Base-by-base conservation (phyloP, 306 rosid species). In the Dryas drummondii region DNA sequence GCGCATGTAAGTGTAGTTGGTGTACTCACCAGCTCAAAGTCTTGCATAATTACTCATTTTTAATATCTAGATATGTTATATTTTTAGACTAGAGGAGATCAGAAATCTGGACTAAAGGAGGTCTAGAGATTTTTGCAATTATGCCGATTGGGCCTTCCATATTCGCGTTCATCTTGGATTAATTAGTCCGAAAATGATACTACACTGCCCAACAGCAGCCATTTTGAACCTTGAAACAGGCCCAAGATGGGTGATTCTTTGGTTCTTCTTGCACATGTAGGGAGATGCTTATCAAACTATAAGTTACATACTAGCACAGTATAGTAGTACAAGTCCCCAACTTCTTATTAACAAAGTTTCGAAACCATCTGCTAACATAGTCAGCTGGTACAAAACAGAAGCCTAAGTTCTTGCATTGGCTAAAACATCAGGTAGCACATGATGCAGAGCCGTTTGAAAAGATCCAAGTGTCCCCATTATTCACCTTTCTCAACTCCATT, bases 401-500 rank as follows among this genome's bases (percentile, higher is more conserved):
- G 64, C 66, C 75, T 41, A n/a, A 54, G 15, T 41, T 70, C 51
- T n/a, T 41, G 68, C 68, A 1, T 9, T 55, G 4, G 56, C 75
- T 42, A 42, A 19, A 7, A 56, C 75, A 71, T 42, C 14, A 17
- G 40, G 54, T 17, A 54, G 54, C 64, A 44, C 22, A 3, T 15
- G 76, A 46, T 22, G 48, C 57, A 26, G 69, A n/a, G 42, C 66
- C 6, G 59, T 41, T 19, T 10, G 41, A 60, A 42, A 12, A 27
- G 46, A 14, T 11, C 41, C 48, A 7, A 5, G 0, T 4, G 8
- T 47, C 47, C 47, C 67, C 50, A 7, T 72, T 72, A 72, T 58
- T 72, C 47, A 22, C 64, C 46, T 26, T 47, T 72, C 76, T 58
- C 68, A 27, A 26, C 58, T 47, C 32, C 57, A 47, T 27, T 58